Evolutionary conservation across 2,329 filamentous ascomycete genomes (phyloP), one percentile per base, ranked within the genome.

Genomic region (Xylariaceae sp.): DNA sequence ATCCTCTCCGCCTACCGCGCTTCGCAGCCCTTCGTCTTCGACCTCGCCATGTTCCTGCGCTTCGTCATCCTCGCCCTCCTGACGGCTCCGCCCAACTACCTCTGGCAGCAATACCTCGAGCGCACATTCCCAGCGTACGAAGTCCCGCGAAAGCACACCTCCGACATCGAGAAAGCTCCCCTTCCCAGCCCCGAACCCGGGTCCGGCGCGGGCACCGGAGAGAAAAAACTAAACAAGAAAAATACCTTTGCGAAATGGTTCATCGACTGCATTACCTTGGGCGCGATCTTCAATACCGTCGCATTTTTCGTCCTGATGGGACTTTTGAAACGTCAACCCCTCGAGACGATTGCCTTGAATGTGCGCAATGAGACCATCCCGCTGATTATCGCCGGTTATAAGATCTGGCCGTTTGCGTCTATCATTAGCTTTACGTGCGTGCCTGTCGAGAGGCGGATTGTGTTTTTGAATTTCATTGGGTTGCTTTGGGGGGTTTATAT

Each of bases 81-180:
- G 48, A 79, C 79, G 3, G 77, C 81, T 1, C 83, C 83, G 5
- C 78, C 82, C 54, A 84, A 83, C 63, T 84, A 81, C 65, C 71
- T 81, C 57, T 86, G 83, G 82, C 81, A 85, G 65, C 76, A 80
- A 57, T 76, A 76, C 35, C 76, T 85, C 35, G 82, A 85, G 70
- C 73, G 74, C 18, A 75, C 70, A 8, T 82, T 83, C 57, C 82
- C 82, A 0, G 80, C 79, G 0, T 76, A 77, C 63, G 69, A 65
- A 52, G 63, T 53, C 53, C 51, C 47, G 56, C 53, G 56, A 17
- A 15, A 42, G 48, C 30, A 7, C 18, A 35, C 47, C 53, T 1
- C 55, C 30, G 68, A 71, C 57, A 47, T 71, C 56, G 71, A 73
- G 64, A 70, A 71, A 30, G 23, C 23, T 5, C 23, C 23, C 23